These are phyloP conservation scores for Xylariaceae sp. DNA, from an alignment of 2,329 filamentous ascomycete genomes.

Conservation along the genomic window DNA sequence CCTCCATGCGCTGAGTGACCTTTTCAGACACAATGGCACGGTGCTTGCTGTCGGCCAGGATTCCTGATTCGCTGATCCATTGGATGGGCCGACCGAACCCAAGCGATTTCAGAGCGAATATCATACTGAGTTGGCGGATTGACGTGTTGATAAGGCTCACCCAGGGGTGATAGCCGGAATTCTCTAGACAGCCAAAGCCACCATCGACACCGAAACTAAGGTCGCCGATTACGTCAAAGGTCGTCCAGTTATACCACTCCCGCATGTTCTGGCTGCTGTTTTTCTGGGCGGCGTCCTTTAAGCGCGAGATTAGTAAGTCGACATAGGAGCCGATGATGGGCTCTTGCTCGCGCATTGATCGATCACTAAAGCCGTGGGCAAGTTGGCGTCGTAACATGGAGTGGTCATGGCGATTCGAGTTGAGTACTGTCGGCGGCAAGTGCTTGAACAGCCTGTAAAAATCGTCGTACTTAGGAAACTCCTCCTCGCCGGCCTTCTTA, in stretches of 20 bases:
- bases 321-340: constrained; percentile 48
- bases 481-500: constrained; percentile 34
- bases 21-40: constrained; percentile 33
- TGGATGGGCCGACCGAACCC: constrained; percentile 10
- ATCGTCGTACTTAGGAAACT: constrained; percentile 39
- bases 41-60: constrained; percentile 22
- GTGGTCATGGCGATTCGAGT: constrained; percentile 42
- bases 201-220: constrained; percentile 51
- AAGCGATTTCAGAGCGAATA: constrained; percentile 16
- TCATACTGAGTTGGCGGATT: constrained; percentile 29
- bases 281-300: constrained; percentile 27
- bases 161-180: constrained; percentile 45
- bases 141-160: constrained; percentile 37
- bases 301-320: constrained; percentile 42
- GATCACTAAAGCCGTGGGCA: constrained; percentile 48
- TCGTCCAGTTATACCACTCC: constrained; percentile 49
- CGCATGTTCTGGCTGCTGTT: constrained; percentile 38
- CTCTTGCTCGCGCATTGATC: constrained; percentile 50
- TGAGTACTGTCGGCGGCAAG: constrained; percentile 40
- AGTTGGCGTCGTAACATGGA: constrained; percentile 43
- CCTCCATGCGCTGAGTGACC: constrained; percentile 37
- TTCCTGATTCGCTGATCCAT: neutral
- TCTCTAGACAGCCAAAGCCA: constrained; percentile 47
- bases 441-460: constrained; percentile 36
- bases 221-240: constrained; percentile 54